Percentiles rank a stretch among this genome's conserved stretches.
Evolutionary conservation across 306 rosid species (phyloP).

Genomic region (Mimosa pudica): DNA sequence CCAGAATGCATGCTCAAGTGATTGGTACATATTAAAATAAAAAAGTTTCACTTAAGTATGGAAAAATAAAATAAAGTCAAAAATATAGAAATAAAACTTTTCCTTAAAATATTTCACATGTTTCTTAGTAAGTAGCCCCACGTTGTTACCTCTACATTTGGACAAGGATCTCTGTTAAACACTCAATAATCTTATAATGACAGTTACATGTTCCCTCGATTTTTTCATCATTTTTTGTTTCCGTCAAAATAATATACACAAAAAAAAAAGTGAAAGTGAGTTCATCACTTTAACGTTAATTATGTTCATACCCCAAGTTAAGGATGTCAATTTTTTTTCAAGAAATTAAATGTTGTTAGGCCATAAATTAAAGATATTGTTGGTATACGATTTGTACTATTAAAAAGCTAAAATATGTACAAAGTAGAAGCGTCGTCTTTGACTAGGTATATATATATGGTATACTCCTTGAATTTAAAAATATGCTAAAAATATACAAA

Average conservation of each 20-base stretch:
- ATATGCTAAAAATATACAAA: too few species aligned
- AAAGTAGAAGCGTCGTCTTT: too few species aligned
- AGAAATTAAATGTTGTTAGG: background rate
- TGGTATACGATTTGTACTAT: background rate
- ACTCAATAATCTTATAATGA: conserved; percentile 4
- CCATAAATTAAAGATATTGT: background rate
- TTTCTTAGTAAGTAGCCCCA: background rate
- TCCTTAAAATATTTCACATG: conserved; percentile 22
- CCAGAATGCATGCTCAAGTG: conserved; percentile 1
- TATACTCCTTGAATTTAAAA: too few species aligned
- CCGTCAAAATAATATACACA: background rate
- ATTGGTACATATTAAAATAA: background rate
- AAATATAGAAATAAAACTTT: background rate
- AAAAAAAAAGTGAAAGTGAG: background rate
- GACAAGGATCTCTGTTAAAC: conserved; percentile 34
- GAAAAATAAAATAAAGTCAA: too few species aligned
- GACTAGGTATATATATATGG: too few species aligned
- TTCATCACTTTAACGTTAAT: background rate
- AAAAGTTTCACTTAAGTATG: conserved; percentile 7
- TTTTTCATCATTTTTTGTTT: background rate
- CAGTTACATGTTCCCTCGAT: background rate
- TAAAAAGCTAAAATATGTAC: too few species aligned
- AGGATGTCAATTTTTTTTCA: background rate
- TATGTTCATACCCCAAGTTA: background rate
- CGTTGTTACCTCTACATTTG: conserved; percentile 8